Evolutionary conservation across 176 grass and related monocot species (phyloP), one percentile per base, ranked within the genome.

Genomic region (Bothriochloa decipiens): DNA sequence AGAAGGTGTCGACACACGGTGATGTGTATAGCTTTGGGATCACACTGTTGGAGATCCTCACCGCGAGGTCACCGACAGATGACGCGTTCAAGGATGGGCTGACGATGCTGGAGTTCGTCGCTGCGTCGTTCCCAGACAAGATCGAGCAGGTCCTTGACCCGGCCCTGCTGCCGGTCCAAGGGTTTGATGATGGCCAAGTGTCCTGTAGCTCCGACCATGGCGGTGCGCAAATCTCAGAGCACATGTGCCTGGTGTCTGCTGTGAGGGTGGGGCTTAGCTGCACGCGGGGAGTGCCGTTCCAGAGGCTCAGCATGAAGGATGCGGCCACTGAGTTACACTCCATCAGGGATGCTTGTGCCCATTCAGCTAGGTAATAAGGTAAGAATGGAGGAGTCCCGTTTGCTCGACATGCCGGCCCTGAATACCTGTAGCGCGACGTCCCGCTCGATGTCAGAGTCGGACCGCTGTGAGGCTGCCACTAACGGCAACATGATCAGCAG

Each of bases 11-110:
- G 0, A 28, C 70, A 0, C 3, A 47, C 1, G 90, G 90, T 4
- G 90, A 92, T 11, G 75, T 66, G 0, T 92, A 92, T 65, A 92
- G 90, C 87, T 92, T 83, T 11, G 84, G 90, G 16, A 72, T 89
- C 12, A 77, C 84, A 0, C 63, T 92, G 6, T 63, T 89, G 0
- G 90, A 92, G 66, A 86, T 86, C 68, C 45, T 92, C 6, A 15
- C 35, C 0, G 80, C 75, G 8, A 92, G 65, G 87, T 6, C 74
- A 20, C 90, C 80, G 6, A 86, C 83, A 0, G 43, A 81, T 14
- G 35, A 28, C 3, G 29, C 8, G 10, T 80, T 92, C 61, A 28
- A 33, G 1, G 62, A 86, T 0, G 69, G 87, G 17, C 25, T 75
- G 40, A 86, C 53, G 6, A 83, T 89, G 17, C 75, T 33, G 7